A percentile compares a stretch with the other conserved stretches of the same genome.
Conservation (phyloP, 768 basidiomycete species). For the Hortiboletus campestris region DNA sequence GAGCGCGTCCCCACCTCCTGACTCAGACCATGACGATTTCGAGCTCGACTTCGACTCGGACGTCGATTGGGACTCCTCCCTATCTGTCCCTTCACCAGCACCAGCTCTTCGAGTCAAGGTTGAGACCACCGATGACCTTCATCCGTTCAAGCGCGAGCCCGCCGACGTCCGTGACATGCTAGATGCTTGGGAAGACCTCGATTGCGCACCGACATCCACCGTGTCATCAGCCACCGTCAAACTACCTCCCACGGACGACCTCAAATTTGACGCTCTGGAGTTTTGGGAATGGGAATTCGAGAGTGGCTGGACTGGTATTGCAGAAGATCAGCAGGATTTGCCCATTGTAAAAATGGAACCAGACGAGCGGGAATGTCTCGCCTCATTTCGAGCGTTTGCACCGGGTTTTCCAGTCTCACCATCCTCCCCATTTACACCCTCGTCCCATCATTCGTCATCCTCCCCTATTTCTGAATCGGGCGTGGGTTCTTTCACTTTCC, state of each 20-base stretch:
- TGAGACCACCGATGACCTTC: constrained; percentile 26
- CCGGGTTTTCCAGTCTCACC: constrained; percentile 14
- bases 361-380: constrained; percentile 37
- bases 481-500: constrained; percentile 12
- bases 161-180: constrained; percentile 62
- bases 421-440: constrained; percentile 19
- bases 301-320: constrained; percentile 20
- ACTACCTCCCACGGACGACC: constrained; percentile 34
- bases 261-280: constrained; percentile 44
- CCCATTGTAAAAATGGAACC: constrained; percentile 40
- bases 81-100: constrained; percentile 22
- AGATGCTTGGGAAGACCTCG: constrained; percentile 69
- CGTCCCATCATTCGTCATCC: constrained; percentile 15
- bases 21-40: constrained; percentile 50
- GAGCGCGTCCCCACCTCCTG: constrained; percentile 70
- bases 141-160: constrained; percentile 55
- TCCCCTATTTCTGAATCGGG: constrained; percentile 22
- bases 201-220: constrained; percentile 32
- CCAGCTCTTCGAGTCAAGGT: constrained; percentile 20
- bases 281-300: constrained; percentile 38
- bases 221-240: constrained; percentile 31
- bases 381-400: constrained; percentile 3
- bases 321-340: constrained; percentile 19
- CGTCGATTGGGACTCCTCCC: constrained; percentile 53
- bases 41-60: constrained; percentile 56